Percentiles rank a stretch among this genome's conserved stretches.
Conservation (phyloP, 257 asterid species). For the Solanum peruvianum region DNA sequence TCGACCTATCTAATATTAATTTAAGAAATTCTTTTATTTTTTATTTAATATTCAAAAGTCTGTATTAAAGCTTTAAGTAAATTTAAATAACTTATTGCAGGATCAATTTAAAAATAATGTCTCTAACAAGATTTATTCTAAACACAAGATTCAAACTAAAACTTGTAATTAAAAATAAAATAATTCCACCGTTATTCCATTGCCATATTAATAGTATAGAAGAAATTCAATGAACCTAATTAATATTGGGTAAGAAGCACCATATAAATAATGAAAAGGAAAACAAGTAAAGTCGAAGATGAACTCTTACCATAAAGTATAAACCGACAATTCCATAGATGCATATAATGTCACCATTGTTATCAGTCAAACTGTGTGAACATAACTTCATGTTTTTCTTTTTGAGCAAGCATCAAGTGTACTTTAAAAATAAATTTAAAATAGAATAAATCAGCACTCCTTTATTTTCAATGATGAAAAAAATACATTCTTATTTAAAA, state of each 20-base stretch:
- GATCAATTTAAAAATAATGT: too few species aligned
- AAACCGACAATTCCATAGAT: constrained; percentile 34
- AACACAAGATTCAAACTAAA: too few species aligned
- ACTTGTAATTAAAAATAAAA: too few species aligned
- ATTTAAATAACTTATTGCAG: accelerated
- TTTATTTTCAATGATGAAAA: neutral
- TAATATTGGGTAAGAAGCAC: neutral
- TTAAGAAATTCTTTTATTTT: too few species aligned
- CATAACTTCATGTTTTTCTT: neutral
- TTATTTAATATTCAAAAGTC: accelerated
- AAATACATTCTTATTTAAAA: neutral
- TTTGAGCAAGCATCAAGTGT: neutral
- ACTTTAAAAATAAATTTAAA: neutral
- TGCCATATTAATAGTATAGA: neutral
- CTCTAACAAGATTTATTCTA: too few species aligned
- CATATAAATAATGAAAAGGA: neutral
- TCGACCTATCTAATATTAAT: too few species aligned
- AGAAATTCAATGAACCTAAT: neutral
- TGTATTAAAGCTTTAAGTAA: too few species aligned
- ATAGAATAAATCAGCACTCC: neutral
- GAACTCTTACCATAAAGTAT: neutral
- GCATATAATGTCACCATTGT: constrained; percentile 1
- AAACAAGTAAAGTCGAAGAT: constrained; percentile 12
- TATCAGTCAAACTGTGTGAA: neutral
- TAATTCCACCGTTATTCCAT: accelerated